Conservation (phyloP, 805 yeast species). For the Candida ulmi region DNA sequence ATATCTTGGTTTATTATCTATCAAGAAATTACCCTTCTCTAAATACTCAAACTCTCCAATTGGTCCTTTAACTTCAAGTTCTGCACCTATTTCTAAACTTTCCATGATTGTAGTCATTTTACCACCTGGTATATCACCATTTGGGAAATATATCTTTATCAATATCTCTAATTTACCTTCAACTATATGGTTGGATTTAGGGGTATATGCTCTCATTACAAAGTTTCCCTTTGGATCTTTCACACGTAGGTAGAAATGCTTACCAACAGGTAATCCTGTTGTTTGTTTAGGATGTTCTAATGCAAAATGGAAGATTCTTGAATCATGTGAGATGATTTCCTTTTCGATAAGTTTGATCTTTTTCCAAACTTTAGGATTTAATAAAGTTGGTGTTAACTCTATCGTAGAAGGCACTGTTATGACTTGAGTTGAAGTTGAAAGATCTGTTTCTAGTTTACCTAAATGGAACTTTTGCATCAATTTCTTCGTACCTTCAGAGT, state of each 20-base stretch:
- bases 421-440: not conserved
- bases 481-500: constrained; percentile 25
- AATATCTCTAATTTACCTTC: constrained; percentile 25
- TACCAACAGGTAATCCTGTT: constrained; percentile 28
- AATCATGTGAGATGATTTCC: constrained; percentile 23
- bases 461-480: constrained; percentile 23
- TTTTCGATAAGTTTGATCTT: constrained; percentile 16
- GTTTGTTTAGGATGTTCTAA: constrained; percentile 27
- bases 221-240: constrained; percentile 19
- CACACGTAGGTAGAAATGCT: constrained; percentile 25
- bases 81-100: constrained; percentile 36
- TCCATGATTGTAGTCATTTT: constrained; percentile 26
- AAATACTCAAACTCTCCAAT: constrained; percentile 57
- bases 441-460: constrained; percentile 14
- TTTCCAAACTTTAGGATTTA: constrained; percentile 28
- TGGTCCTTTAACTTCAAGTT: constrained; percentile 68
- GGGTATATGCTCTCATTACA: constrained; percentile 32
- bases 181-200: constrained; percentile 23
- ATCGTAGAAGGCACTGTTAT: not conserved
- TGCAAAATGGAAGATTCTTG: constrained; percentile 25
- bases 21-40: constrained; percentile 44
- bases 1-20: constrained; percentile 34
- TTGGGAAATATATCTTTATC: constrained; percentile 29
- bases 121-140: constrained; percentile 26
- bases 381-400: constrained; percentile 12